A percentile compares a stretch with the other conserved stretches of the same genome.
Conservation (phyloP, 495 filamentous ascomycete species). For the Talaromyces ruber region DNA sequence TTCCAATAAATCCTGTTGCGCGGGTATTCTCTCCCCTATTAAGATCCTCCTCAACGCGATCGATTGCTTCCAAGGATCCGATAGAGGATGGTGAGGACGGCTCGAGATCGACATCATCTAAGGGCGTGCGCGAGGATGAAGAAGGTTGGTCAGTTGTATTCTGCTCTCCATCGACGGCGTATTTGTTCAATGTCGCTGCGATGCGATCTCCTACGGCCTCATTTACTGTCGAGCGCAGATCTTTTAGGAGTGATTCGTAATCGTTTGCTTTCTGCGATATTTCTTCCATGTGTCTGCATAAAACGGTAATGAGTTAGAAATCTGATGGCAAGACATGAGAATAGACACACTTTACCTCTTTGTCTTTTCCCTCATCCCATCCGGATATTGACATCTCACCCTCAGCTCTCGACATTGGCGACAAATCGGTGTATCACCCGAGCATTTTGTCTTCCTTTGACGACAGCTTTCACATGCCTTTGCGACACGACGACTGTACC, state of each 20-base stretch:
- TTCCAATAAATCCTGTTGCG: slow-evolving; percentile 56
- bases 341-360: slow-evolving; percentile 34
- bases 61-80: slow-evolving; percentile 53
- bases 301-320: background rate
- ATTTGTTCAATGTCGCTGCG: slow-evolving; percentile 14
- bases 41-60: slow-evolving; percentile 53
- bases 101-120: slow-evolving; percentile 26
- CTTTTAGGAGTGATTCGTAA: slow-evolving; percentile 39
- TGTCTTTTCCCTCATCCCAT: slow-evolving; percentile 49
- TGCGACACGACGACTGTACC: slow-evolving; percentile 36
- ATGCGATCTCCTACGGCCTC: slow-evolving; percentile 4
- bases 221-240: slow-evolving; percentile 8
- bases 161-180: slow-evolving; percentile 13
- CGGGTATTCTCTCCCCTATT: slow-evolving; percentile 41
- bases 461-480: slow-evolving; percentile 67
- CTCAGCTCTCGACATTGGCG: slow-evolving; percentile 48
- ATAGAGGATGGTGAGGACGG: slow-evolving; percentile 39
- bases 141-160: slow-evolving; percentile 23
- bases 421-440: slow-evolving; percentile 49
- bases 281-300: slow-evolving; percentile 28
- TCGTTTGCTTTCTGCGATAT: slow-evolving; percentile 40
- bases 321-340: background rate
- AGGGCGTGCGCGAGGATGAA: slow-evolving; percentile 21
- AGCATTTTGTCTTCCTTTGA: slow-evolving; percentile 58
- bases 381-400: slow-evolving; percentile 41